These are phyloP conservation scores for Naganishia kalamii DNA, from an alignment of 768 basidiomycete species.

Conservation along the genomic window DNA sequence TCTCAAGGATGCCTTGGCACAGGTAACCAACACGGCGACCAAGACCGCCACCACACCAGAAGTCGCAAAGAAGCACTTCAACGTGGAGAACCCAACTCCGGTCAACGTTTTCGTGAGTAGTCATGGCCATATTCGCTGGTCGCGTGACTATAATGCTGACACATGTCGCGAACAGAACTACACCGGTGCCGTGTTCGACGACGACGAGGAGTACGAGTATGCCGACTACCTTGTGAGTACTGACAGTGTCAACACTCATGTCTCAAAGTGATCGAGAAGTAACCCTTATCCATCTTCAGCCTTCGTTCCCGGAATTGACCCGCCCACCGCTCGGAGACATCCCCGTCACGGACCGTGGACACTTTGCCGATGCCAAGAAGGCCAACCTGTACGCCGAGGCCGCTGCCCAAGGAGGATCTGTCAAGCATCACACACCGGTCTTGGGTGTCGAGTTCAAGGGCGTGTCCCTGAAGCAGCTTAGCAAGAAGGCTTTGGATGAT, in stretches of 20 bases:
- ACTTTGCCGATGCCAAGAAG: conserved; percentile 36
- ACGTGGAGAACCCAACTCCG: conserved; percentile 16
- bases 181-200: conserved; percentile 23
- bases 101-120: conserved; percentile 26
- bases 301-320: conserved; percentile 24
- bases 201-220: conserved; percentile 23
- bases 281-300: conserved; percentile 3
- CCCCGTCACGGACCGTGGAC: conserved; percentile 34
- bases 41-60: neutral
- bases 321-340: conserved; percentile 9
- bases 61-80: conserved; percentile 4
- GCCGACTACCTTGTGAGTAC: conserved; percentile 17
- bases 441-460: conserved; percentile 40
- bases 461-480: conserved; percentile 36
- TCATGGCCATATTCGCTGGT: neutral
- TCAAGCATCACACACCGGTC: conserved; percentile 36
- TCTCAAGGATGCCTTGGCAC: conserved; percentile 11
- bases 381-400: conserved; percentile 35
- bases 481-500: conserved; percentile 40
- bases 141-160: neutral
- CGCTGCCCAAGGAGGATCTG: conserved; percentile 36
- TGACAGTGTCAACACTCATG: neutral
- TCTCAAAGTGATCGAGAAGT: neutral
- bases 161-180: conserved; percentile 12
- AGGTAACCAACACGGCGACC: neutral